Conservation (phyloP, 495 filamentous ascomycete genomes). For the Neurospora tetraspora region DNA sequence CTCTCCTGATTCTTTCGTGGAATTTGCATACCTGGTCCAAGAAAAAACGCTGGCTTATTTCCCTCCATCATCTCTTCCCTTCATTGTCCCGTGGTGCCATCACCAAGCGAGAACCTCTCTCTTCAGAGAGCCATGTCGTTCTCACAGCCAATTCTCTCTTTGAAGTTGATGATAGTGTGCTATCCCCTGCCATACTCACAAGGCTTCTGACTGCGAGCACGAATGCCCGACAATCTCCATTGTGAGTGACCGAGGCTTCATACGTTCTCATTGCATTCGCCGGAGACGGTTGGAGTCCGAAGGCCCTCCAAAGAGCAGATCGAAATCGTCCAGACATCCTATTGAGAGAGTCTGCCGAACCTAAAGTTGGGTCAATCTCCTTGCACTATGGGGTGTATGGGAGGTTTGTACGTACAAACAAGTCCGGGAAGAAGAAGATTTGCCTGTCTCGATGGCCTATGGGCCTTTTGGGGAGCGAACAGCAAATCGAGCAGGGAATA, state of each 20-base stretch:
- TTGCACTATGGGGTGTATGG: neutral
- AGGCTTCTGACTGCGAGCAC: neutral
- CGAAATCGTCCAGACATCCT: neutral
- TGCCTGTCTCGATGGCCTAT: neutral
- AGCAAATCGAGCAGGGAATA: neutral
- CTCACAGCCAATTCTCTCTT: neutral
- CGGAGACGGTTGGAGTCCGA: neutral
- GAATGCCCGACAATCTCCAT: neutral
- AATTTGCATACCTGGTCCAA: neutral
- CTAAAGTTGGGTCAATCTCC: neutral
- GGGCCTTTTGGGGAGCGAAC: neutral
- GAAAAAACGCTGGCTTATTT: neutral
- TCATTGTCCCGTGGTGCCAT: neutral
- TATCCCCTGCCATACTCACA: neutral
- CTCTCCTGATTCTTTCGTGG: neutral
- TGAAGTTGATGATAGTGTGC: neutral
- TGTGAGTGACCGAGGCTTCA: neutral
- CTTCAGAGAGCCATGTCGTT: neutral
- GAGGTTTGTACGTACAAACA: neutral
- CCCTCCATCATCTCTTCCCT: neutral
- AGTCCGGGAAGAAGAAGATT: neutral
- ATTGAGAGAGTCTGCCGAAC: neutral
- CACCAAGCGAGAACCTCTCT: neutral
- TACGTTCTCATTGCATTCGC: neutral
- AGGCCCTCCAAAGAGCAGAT: neutral